These are phyloP conservation scores for Hypoxylon cercidicola DNA, from an alignment of 495 filamentous ascomycete species.

Conservation along the genomic window DNA sequence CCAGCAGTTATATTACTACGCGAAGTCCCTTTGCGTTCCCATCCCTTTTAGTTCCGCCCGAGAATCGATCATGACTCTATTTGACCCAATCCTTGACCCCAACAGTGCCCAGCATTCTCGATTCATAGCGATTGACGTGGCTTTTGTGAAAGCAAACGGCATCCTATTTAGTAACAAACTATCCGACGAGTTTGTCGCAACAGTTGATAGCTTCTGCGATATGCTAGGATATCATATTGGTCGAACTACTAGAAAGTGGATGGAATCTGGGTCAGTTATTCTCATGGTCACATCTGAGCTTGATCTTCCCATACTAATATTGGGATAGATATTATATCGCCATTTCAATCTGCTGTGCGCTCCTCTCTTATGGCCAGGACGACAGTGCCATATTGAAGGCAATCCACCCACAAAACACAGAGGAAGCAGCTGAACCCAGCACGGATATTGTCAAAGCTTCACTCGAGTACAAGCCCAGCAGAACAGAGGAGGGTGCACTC, in stretches of 20 bases:
- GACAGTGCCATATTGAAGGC: slow-evolving; percentile 48
- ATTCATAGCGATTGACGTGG: slow-evolving; percentile 52
- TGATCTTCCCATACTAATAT: slow-evolving; percentile 63
- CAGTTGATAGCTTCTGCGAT: slow-evolving; percentile 62
- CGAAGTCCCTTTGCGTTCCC: slow-evolving; percentile 52
- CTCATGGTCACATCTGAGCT: slow-evolving; percentile 63
- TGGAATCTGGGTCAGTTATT: slow-evolving; percentile 67
- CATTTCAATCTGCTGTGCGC: slow-evolving; percentile 57
- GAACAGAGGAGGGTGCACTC: slow-evolving; percentile 24
- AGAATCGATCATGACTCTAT: slow-evolving; percentile 76
- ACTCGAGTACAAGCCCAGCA: slow-evolving; percentile 22
- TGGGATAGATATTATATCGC: slow-evolving; percentile 64
- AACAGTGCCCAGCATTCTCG: slow-evolving; percentile 42
- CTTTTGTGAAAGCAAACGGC: slow-evolving; percentile 72
- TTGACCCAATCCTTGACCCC: slow-evolving; percentile 69
- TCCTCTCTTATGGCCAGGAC: slow-evolving; percentile 52
- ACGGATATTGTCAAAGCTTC: slow-evolving; percentile 9
- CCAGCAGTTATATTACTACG: slow-evolving; percentile 76
- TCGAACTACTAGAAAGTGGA: slow-evolving; percentile 66
- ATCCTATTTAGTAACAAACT: slow-evolving; percentile 69
- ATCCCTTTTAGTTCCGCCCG: slow-evolving; percentile 69
- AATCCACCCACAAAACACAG: slow-evolving; percentile 36
- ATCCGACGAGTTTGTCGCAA: slow-evolving; percentile 56
- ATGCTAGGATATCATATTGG: slow-evolving; percentile 69
- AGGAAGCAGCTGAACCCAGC: slow-evolving; percentile 24